These are phyloP conservation scores for Penicillium sp. DNA, from an alignment of 2,329 filamentous ascomycete species.

Conservation along the genomic window DNA sequence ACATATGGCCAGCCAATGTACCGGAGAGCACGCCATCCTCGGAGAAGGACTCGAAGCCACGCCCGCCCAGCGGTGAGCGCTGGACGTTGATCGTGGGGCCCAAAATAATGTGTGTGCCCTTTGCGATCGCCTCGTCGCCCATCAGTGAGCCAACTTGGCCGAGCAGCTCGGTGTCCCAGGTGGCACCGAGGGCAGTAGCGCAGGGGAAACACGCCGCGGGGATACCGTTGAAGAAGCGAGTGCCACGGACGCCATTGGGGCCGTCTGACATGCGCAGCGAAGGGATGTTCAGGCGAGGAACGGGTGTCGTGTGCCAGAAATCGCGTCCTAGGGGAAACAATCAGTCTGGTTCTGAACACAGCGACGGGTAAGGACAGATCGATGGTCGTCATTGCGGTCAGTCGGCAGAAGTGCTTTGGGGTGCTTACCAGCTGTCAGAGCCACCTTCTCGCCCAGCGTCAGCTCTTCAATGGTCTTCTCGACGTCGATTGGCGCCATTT, in stretches of 20 bases:
- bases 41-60: constrained; percentile 85
- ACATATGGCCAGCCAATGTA: constrained; percentile 70
- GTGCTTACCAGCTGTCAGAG: constrained; percentile 38
- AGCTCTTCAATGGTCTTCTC: constrained; percentile 56
- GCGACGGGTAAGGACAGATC: not conserved
- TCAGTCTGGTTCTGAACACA: not conserved
- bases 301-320: constrained; percentile 69
- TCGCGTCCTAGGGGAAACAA: constrained; percentile 46
- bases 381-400: not conserved
- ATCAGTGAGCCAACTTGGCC: constrained; percentile 70
- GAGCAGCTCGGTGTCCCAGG: constrained; percentile 73
- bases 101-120: constrained; percentile 72
- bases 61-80: constrained; percentile 76
- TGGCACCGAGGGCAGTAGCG: constrained; percentile 75
- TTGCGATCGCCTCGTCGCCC: constrained; percentile 70
- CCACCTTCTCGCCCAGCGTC: constrained; percentile 61
- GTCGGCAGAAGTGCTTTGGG: constrained; percentile 8
- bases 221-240: constrained; percentile 67
- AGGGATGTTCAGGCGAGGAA: constrained; percentile 65
- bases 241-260: constrained; percentile 69
- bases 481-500: constrained; percentile 40
- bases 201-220: constrained; percentile 78
- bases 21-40: constrained; percentile 80
- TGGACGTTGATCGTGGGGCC: constrained; percentile 82
- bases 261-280: constrained; percentile 69